Evolutionary conservation across 2,329 filamentous ascomycete species (phyloP).

Genomic region (Delphinella strobiligena): DNA sequence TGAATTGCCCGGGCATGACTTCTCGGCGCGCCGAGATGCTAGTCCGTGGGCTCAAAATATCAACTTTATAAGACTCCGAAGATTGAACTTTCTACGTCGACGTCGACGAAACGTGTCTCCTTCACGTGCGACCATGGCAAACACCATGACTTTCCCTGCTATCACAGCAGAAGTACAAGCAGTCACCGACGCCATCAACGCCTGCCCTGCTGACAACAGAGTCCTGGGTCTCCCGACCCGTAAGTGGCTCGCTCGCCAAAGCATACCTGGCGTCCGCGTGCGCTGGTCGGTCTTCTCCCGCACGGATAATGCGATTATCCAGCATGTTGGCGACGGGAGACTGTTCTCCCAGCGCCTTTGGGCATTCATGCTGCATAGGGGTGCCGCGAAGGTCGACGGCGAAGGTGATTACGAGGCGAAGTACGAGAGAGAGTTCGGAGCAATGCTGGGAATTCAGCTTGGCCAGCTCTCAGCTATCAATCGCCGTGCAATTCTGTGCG

Average conservation of each 20-base stretch:
- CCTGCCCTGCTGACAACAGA: not conserved
- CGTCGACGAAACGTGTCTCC: too few species aligned
- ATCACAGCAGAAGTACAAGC: not conserved
- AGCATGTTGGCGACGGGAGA: not conserved
- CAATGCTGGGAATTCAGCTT: too few species aligned
- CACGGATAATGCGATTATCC: not conserved
- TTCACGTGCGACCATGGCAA: too few species aligned
- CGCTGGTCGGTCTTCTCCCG: not conserved
- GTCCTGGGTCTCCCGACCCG: not conserved
- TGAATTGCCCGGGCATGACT: too few species aligned
- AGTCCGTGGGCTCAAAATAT: too few species aligned
- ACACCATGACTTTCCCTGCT: too few species aligned
- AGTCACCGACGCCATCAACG: not conserved
- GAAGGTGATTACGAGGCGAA: constrained; percentile 5
- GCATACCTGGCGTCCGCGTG: not conserved
- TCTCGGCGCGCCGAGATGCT: too few species aligned
- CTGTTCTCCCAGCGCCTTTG: not conserved
- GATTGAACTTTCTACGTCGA: too few species aligned
- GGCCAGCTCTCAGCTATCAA: too few species aligned
- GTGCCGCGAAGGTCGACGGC: not conserved
- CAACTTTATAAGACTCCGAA: too few species aligned
- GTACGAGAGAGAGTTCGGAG: too few species aligned
- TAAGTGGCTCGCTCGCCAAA: not conserved
- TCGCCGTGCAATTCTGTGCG: too few species aligned
- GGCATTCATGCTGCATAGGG: not conserved